phyloP scores from a whole-genome alignment of 441 rosid genomes.

The Corymbia calophylla region DNA sequence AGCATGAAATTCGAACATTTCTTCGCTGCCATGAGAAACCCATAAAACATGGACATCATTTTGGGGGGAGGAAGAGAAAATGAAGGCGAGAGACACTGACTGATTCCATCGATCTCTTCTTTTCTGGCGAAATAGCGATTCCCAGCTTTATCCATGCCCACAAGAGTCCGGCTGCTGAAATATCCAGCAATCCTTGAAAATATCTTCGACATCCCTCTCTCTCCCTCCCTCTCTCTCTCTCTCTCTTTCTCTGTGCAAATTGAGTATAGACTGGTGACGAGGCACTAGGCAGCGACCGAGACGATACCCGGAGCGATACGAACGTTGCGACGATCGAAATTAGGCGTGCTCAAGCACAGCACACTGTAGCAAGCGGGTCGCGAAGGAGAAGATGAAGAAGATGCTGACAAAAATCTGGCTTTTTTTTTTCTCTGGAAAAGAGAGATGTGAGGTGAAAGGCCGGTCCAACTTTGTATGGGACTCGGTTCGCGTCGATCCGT shows the following conservation, averaged over 20 bases:
- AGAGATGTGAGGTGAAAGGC: background rate
- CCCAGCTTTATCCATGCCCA: conserved; percentile 71
- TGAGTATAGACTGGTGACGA: background rate
- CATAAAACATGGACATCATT: background rate
- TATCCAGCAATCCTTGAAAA: conserved; percentile 59
- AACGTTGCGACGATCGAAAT: background rate
- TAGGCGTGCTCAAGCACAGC: background rate
- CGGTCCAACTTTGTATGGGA: background rate
- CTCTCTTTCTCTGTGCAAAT: background rate
- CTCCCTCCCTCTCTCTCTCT: background rate
- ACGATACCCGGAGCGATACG: background rate
- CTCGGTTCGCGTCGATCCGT: background rate
- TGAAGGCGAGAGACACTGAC: conserved; percentile 38
- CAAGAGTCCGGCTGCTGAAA: conserved; percentile 41
- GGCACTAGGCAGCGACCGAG: background rate
- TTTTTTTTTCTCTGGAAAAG: background rate
- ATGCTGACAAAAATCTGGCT: background rate
- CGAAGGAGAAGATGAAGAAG: background rate
- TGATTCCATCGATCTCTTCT: conserved; percentile 76
- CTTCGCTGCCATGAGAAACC: background rate
- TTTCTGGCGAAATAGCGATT: conserved; percentile 73
- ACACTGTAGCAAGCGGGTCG: background rate
- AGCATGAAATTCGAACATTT: background rate
- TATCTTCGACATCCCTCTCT: conserved; percentile 54
- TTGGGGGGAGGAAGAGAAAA: background rate